Base-by-base conservation (phyloP, 2,329 filamentous ascomycete species). In the Geosmithia putterillii region DNA sequence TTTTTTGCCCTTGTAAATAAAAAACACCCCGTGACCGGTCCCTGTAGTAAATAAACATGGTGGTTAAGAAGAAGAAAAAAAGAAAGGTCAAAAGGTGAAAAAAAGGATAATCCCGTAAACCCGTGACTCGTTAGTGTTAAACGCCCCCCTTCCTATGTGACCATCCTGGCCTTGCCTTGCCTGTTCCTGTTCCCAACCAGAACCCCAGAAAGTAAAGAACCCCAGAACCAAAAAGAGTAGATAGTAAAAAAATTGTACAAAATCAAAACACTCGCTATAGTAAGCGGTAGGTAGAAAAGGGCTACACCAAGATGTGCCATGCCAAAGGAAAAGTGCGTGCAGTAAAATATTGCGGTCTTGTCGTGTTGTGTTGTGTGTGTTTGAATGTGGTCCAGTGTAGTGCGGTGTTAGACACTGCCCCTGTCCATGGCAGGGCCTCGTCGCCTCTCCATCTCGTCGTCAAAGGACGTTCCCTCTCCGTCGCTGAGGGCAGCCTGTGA, bases 361-460 rank as follows among this genome's bases (percentile, higher is more conserved):
- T n/a, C n/a, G n/a, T n/a, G n/a, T n/a, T n/a, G n/a, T n/a, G n/a
- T n/a, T n/a, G n/a, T n/a, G n/a, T n/a, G n/a, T n/a, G n/a, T n/a
- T n/a, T n/a, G n/a, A n/a, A 41, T 28, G 39, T 12, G 19, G 6
- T 22, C 20, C 8, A 14, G 14, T 19, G 22, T 32, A 21, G 10
- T 21, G 22, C 7, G 9, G 15, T 22, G 28, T 41, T 34, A 44
- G 18, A 44, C 43, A 19, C 43, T 44, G 7, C 38, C 39, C 12
- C 43, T 20, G 15, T 41, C 41, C 5, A 41, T 25, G 18, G 20
- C 18, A n/a, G 43, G 21, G 7, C 15, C 38, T 22, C 43, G 14
- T 25, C 25, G 43, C 23, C 36, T 28, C 23, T 44, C 40, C 9
- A 45, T 18, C 8, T 47, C 45, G 20, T 47, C 45, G 6, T 47